Percentiles rank a stretch among this genome's conserved stretches.
phyloP scores from a whole-genome alignment of 2,329 filamentous ascomycete genomes.

The Aspergillus proliferans region DNA sequence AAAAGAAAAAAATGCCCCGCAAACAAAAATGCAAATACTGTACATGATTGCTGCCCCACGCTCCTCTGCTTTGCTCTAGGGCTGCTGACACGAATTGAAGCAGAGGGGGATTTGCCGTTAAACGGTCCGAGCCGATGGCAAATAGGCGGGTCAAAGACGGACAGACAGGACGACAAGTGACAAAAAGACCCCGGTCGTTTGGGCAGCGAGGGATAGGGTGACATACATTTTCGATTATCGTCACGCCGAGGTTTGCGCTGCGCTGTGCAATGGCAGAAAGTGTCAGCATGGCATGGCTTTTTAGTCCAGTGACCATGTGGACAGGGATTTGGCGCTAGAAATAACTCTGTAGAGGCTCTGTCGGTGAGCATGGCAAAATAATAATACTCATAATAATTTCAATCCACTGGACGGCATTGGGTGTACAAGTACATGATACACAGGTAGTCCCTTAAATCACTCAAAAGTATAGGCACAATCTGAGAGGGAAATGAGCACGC shows the following conservation, averaged over 20 bases:
- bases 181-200: constrained; percentile 17
- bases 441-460: too few species aligned
- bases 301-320: background rate
- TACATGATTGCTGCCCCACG: background rate
- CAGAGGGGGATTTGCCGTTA: constrained; percentile 9
- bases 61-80: constrained; percentile 1
- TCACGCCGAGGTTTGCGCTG: background rate
- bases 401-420: too few species aligned
- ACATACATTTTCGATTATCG: constrained; percentile 5
- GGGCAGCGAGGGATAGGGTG: constrained; percentile 23
- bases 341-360: background rate
- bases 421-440: too few species aligned
- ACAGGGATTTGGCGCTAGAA: background rate
- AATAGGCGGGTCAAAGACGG: constrained; percentile 11
- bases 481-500: too few species aligned
- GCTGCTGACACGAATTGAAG: constrained; percentile 8
- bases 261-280: background rate
- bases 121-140: constrained; percentile 26
- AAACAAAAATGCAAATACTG: background rate
- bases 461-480: too few species aligned
- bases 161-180: constrained; percentile 13
- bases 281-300: constrained; percentile 1
- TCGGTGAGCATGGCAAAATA: too few species aligned
- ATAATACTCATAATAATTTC: too few species aligned
- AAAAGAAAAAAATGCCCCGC: background rate